Evolutionary conservation across 176 grass and related monocot genomes (phyloP), one percentile per base, ranked within the genome.

Genomic region (Dactylis glomerata): DNA sequence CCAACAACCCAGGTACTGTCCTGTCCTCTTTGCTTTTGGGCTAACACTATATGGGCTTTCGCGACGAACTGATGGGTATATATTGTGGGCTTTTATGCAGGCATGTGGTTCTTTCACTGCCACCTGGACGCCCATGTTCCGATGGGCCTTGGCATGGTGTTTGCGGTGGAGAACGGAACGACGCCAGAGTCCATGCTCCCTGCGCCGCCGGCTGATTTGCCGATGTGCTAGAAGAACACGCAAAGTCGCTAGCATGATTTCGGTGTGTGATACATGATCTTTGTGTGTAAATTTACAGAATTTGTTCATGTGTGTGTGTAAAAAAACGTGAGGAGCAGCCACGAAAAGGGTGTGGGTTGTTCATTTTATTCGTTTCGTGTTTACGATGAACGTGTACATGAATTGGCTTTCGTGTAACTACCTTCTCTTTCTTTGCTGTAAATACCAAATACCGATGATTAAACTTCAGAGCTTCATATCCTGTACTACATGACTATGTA

Each of bases 41-140:
- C 12, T 45, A 13, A 45, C 12, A 45, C 44, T 45, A 17, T 50
- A 16, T 50, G 16, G 45, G 14, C 13, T 15, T 50, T 12, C 10
- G 15, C 10, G 16, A 5, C 49, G 16, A 51, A 19, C 3, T 51
- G 5, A 17, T 51, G 49, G 49, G 5, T 49, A 17, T 1, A 14
- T 49, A 5, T 16, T 49, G 64, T 59, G 57, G 15, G 22, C 37
- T 75, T 40, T 34, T 9, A 81, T 33, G 36, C 23, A 90, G 88
- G 88, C 37, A 83, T 87, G 88, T 97, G 94, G 94, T 90, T 97
- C 86, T 88, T 92, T 27, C 92, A 94, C 36, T 97, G 94, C 82
- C 94, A 97, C 65, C 74, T 94, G 19, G 94, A 97, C 56, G 57
- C 75, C 10, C 94, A 97, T 42, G 81, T 89, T 4, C 68, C 86